Conservation (phyloP, 768 basidiomycete genomes). For the Dacryopinax primogenitus region DNA sequence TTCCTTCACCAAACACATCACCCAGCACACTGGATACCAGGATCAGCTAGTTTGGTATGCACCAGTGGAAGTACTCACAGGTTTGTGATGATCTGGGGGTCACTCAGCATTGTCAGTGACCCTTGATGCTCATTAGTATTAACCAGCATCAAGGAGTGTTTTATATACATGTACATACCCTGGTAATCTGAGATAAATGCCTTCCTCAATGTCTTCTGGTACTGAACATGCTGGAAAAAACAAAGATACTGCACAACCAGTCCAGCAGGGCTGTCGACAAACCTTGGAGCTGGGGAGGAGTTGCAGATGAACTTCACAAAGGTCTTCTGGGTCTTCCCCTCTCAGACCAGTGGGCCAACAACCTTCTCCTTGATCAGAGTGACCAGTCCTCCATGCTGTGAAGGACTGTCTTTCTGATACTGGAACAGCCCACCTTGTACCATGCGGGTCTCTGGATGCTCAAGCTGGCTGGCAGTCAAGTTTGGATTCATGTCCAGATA, state of each 20-base stretch:
- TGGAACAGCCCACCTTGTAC: background rate
- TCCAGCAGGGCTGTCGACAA: background rate
- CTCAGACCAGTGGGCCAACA: background rate
- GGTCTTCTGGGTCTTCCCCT: background rate
- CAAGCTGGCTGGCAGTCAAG: background rate
- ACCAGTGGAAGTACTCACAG: background rate
- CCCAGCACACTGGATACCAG: background rate
- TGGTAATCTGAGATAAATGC: background rate
- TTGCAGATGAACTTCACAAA: background rate
- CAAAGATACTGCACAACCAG: background rate
- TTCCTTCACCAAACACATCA: background rate
- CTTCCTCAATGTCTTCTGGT: background rate
- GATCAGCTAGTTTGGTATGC: background rate
- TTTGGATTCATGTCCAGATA: background rate
- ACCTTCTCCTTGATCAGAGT: background rate
- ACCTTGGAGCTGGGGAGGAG: background rate
- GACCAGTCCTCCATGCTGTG: background rate
- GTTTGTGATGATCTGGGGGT: background rate
- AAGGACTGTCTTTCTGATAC: background rate
- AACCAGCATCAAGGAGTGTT: background rate
- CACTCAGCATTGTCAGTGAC: background rate
- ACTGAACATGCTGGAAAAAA: background rate
- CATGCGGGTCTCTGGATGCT: background rate
- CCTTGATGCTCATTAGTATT: background rate
- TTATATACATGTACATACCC: background rate